Evolutionary conservation across 257 asterid genomes (phyloP), one percentile per base, ranked within the genome.

Genomic region (Schizonepeta tenuifolia): DNA sequence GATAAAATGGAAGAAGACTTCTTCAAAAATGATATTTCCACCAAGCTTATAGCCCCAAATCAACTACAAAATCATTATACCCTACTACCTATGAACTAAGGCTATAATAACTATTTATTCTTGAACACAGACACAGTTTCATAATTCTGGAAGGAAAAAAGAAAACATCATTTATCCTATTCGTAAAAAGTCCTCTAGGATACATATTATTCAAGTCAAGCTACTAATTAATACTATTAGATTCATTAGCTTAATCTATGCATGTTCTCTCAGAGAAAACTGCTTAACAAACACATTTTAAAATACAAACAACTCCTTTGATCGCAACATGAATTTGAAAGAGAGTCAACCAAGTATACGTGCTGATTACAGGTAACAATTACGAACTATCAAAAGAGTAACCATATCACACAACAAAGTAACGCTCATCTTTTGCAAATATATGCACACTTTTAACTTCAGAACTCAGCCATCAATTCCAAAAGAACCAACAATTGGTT

Each of bases 301-400:
- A 7, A 15, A 63, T 43, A 41, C 26, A 44, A 44, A 44, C 50
- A 44, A 63, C 36, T 18, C 14, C 50, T 13, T 15, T 63, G 41
- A 20, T 40, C 20, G 51, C 54, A 63, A 63, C 28, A 38, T 5
- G 41, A 41, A 10, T 38, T 40, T 21, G 35, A 56, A 38, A 5
- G 47, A 56, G 5, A 9, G 43, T 41, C 55, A 40, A 15, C 54
- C 46, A 24, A 14, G 28, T 70, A 20, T 17, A 28, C 46, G 18
- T 57, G 33, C 46, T 21, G 67, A 41, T 57, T 24, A 57, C 8
- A 47, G 36, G 51, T 31, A 56, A 22, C 10, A 57, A 57, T 31
- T 46, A 54, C 44, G 24, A 55, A 28, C 40, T 54, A 65, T 17
- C 53, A 54, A 65, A 65, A 54, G 35, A 66, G 22, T 56, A 38